Conservation (phyloP, 2,329 filamentous ascomycete genomes). For the Fusarium sp. region DNA sequence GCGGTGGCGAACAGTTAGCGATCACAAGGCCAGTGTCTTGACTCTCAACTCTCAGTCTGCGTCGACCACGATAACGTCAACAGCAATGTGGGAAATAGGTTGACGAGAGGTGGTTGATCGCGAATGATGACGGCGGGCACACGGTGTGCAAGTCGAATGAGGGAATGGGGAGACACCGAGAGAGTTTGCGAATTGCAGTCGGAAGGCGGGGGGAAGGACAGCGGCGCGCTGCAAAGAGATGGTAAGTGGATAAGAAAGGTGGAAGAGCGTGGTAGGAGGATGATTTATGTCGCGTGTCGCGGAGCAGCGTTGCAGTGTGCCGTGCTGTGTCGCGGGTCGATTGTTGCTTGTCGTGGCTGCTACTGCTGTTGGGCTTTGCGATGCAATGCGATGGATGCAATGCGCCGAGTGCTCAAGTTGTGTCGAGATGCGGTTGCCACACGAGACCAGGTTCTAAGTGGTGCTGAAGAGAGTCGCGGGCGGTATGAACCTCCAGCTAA, state of each 20-base stretch:
- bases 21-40: conserved; percentile 30
- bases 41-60: conserved; percentile 31
- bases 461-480: conserved; percentile 42
- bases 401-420: conserved; percentile 44
- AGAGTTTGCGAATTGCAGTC: conserved; percentile 35
- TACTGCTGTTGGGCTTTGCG: conserved; percentile 35
- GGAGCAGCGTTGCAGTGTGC: conserved; percentile 41
- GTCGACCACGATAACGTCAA: conserved; percentile 29
- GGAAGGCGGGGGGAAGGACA: conserved; percentile 46
- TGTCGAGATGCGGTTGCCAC: conserved; percentile 48
- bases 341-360: conserved; percentile 36
- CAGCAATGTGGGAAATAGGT: conserved; percentile 11
- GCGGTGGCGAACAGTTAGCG: conserved; percentile 42
- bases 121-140: conserved; percentile 26
- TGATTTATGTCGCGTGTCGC: conserved; percentile 40
- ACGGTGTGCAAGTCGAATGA: conserved; percentile 23
- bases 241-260: conserved; percentile 24
- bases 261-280: conserved; percentile 18
- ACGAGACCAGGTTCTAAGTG: conserved; percentile 50
- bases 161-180: conserved; percentile 25
- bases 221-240: conserved; percentile 43
- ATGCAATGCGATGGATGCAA: conserved; percentile 26
- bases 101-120: conserved; percentile 28
- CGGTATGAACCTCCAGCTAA: conserved; percentile 44
- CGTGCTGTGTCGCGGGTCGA: conserved; percentile 39